Evolutionary conservation across 768 basidiomycete genomes (phyloP).

Genomic region (Pulveroboletus ravenelii): DNA sequence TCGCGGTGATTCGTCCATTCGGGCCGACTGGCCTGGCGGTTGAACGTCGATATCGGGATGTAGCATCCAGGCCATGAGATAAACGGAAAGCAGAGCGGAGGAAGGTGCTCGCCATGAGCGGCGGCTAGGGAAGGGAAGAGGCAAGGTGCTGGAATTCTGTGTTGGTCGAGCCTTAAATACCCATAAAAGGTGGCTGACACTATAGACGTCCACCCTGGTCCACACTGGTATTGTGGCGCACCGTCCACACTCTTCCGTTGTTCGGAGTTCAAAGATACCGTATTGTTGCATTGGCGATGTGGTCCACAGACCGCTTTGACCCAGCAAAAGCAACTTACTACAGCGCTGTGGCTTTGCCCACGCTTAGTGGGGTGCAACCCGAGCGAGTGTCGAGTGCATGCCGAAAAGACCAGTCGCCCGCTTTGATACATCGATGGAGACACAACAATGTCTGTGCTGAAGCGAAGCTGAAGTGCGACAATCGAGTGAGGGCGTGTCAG

Average conservation of each 20-base stretch:
- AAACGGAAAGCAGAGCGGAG: background rate
- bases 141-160: background rate
- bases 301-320: conserved; percentile 6
- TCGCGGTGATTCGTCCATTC: too few species aligned
- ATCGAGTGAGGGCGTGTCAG: too few species aligned
- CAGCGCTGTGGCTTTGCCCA: background rate
- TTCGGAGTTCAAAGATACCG: too few species aligned
- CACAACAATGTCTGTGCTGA: too few species aligned
- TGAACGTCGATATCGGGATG: background rate
- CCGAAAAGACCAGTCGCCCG: too few species aligned
- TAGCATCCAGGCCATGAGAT: background rate
- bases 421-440: too few species aligned
- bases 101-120: background rate
- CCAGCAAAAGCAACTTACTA: background rate
- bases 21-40: background rate
- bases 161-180: conserved; percentile 10
- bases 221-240: background rate
- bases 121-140: background rate
- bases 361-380: too few species aligned
- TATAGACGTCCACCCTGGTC: background rate
- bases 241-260: background rate
- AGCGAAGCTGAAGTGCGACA: too few species aligned
- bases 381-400: too few species aligned
- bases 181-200: conserved; percentile 7
- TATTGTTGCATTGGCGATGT: background rate